A percentile compares a stretch with the other conserved stretches of the same genome.
Evolutionary conservation across 1,139 yeast species (phyloP).

Genomic region (Protomyces lactucae-debilis): DNA sequence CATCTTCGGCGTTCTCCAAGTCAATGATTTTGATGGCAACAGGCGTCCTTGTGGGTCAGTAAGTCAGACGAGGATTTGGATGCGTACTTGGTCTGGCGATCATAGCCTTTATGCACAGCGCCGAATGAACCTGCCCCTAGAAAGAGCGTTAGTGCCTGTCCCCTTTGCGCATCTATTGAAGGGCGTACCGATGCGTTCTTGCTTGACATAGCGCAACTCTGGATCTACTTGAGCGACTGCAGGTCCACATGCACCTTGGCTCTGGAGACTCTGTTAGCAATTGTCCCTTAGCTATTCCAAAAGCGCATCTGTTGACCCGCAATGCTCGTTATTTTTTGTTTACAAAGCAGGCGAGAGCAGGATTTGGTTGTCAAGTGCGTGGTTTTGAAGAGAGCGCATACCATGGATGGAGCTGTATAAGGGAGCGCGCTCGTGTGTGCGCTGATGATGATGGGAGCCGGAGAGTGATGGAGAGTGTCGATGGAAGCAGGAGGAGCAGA

Average conservation of each 20-base stretch:
- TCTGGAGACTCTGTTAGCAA: background rate
- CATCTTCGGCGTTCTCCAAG: constrained; percentile 69
- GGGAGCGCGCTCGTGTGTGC: too few species aligned
- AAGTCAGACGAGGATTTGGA: background rate
- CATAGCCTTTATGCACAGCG: constrained; percentile 65
- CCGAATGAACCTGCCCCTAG: constrained; percentile 83
- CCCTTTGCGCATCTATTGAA: background rate
- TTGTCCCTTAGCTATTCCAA: background rate
- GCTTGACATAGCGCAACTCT: constrained; percentile 41
- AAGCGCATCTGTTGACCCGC: too few species aligned
- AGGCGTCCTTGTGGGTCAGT: constrained; percentile 39
- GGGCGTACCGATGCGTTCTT: constrained; percentile 22
- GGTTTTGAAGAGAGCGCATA: too few species aligned
- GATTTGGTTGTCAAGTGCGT: too few species aligned
- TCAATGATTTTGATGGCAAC: constrained; percentile 80
- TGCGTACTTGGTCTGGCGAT: background rate
- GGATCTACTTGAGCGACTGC: constrained; percentile 65
- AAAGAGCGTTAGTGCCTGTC: background rate
- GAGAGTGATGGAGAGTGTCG: too few species aligned
- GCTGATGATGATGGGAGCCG: too few species aligned
- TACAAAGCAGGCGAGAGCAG: too few species aligned
- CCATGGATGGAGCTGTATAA: too few species aligned
- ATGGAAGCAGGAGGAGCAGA: too few species aligned
- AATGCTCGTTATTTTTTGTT: too few species aligned
- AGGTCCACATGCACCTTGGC: background rate